Percentiles rank a stretch among this genome's conserved stretches.
Evolutionary conservation across 352 stramenopile genomes (phyloP).

Genomic region (Globisporangium ultimum): DNA sequence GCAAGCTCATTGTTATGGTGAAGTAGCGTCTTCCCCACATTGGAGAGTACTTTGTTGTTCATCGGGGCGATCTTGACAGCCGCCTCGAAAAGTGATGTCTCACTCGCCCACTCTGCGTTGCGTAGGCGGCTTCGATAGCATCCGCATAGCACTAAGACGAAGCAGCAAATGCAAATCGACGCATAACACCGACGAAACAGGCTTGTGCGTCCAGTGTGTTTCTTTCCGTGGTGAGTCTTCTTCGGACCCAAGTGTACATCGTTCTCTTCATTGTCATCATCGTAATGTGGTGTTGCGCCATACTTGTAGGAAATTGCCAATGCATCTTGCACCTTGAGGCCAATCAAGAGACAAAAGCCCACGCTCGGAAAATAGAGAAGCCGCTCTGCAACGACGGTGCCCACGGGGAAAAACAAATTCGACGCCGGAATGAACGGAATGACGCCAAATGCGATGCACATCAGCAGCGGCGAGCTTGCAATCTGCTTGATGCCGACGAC

Average conservation of each 20-base stretch:
- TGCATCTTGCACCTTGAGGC: constrained; percentile 29
- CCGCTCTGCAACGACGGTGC: constrained; percentile 88
- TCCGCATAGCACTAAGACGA: constrained; percentile 26
- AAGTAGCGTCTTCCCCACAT: constrained; percentile 64
- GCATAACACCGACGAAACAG: constrained; percentile 9
- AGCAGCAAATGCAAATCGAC: constrained; percentile 14
- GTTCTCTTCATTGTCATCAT: not conserved
- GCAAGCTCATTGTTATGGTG: constrained; percentile 33
- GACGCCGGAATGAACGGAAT: constrained; percentile 89
- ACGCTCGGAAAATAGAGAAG: constrained; percentile 90
- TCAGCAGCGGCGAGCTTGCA: constrained; percentile 28
- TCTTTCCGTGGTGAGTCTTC: not conserved
- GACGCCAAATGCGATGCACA: constrained; percentile 65
- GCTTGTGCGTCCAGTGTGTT: not conserved
- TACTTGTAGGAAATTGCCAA: constrained; percentile 23
- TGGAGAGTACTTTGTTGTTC: constrained; percentile 79
- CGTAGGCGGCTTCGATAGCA: constrained; percentile 40
- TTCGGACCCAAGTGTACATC: not conserved
- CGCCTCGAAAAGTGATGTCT: constrained; percentile 53
- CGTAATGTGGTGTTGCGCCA: not conserved
- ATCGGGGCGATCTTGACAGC: constrained; percentile 50
- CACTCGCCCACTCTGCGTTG: constrained; percentile 66
- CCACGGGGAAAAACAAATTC: constrained; percentile 91
- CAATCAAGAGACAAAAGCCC: constrained; percentile 73
- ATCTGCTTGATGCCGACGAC: constrained; percentile 17